These are phyloP conservation scores for Schoenoplectus tabernaemontani DNA, from an alignment of 202 grass and related monocot genomes.

Conservation along the genomic window DNA sequence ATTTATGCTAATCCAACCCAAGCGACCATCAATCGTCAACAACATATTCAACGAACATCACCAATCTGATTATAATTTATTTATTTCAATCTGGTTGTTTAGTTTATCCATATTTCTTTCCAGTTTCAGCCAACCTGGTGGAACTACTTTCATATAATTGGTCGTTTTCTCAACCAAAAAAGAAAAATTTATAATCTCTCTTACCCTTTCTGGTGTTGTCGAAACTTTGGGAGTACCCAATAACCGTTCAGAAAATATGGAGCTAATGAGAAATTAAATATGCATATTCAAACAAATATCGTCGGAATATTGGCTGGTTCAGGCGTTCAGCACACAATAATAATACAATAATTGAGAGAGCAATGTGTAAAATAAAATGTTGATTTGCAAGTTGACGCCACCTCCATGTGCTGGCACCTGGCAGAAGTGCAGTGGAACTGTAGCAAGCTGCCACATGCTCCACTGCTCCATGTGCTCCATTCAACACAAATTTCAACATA, in stretches of 20 bases:
- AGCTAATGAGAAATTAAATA: not conserved
- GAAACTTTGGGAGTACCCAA: not conserved
- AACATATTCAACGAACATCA: not conserved
- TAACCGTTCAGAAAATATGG: not conserved
- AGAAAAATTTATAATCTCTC: not conserved
- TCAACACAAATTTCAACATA: not conserved
- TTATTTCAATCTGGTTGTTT: not conserved
- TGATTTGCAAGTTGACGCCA: not conserved
- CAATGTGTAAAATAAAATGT: not conserved
- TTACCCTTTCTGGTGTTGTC: not conserved
- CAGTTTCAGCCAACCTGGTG: not conserved
- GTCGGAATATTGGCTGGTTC: too few relatives aligned
- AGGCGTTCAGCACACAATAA: too few relatives aligned
- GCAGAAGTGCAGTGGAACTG: not conserved
- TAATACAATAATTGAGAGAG: not conserved
- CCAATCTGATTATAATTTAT: not conserved
- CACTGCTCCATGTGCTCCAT: not conserved
- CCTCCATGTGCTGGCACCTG: not conserved
- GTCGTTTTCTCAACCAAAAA: not conserved
- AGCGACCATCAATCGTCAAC: not conserved
- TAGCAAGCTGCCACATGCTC: not conserved
- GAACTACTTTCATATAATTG: not conserved
- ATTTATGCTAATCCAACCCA: not conserved
- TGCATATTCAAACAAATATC: not conserved
- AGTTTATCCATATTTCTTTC: not conserved